Percentiles rank a stretch among this genome's conserved stretches.
phyloP scores from a whole-genome alignment of 2,329 filamentous ascomycete genomes.

The Ophioceras dolichostomum region DNA sequence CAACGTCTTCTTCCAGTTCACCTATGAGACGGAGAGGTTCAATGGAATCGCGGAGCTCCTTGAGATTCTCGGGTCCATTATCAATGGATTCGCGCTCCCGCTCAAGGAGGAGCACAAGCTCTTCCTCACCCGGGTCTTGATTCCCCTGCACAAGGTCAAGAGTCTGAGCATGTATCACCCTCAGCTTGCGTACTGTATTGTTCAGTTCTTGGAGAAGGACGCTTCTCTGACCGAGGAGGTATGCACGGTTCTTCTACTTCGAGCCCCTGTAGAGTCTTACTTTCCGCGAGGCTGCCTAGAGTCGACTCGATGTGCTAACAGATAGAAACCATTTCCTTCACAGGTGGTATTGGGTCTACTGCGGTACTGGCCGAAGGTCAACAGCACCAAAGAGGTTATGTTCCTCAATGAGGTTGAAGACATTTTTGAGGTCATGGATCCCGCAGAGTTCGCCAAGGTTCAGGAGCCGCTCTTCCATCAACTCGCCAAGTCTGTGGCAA shows the following conservation, averaged over 20 bases:
- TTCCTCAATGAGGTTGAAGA: slow-evolving; percentile 98
- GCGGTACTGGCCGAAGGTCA: slow-evolving; percentile 98
- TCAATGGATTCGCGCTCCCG: slow-evolving; percentile 94
- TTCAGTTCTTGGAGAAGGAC: slow-evolving; percentile 97
- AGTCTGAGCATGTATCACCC: slow-evolving; percentile 99
- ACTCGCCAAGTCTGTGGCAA: slow-evolving; percentile 93
- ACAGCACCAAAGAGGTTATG: slow-evolving; percentile 99
- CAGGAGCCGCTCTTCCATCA: slow-evolving; percentile 97
- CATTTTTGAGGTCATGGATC: slow-evolving; percentile 99
- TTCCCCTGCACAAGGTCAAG: slow-evolving; percentile 96
- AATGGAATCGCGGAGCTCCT: slow-evolving; percentile 95
- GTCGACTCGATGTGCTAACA: neutral
- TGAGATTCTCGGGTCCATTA: slow-evolving; percentile 95
- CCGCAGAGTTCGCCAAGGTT: slow-evolving; percentile 95
- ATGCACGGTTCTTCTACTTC: too few species aligned
- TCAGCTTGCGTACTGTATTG: slow-evolving; percentile 95
- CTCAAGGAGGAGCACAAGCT: slow-evolving; percentile 98
- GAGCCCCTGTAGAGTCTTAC: too few species aligned
- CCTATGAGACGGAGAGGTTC: slow-evolving; percentile 96
- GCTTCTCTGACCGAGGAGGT: slow-evolving; percentile 94
- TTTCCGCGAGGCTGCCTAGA: neutral
- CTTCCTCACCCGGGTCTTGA: slow-evolving; percentile 83
- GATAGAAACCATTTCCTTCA: slow-evolving; percentile 10
- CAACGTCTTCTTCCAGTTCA: slow-evolving; percentile 99
- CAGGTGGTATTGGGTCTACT: slow-evolving; percentile 88